Percentiles rank a stretch among this genome's conserved stretches.
phyloP scores from a whole-genome alignment of 2,329 filamentous ascomycete genomes.

The Berkeleyomyces basicola region DNA sequence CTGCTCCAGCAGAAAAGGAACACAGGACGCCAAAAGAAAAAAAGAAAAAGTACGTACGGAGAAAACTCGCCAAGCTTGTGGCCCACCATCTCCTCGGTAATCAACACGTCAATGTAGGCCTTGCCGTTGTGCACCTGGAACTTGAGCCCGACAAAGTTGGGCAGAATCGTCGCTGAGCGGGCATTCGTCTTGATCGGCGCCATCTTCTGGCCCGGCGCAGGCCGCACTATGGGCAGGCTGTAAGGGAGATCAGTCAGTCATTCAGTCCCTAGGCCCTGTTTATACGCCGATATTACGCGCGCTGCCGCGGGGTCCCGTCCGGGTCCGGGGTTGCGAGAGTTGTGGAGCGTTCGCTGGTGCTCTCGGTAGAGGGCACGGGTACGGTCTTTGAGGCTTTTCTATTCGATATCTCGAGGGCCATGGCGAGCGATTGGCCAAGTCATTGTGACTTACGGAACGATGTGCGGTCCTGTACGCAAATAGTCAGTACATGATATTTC shows the following conservation, averaged over 20 bases:
- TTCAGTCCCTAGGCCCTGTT: neutral
- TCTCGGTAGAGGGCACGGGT: too few relatives aligned
- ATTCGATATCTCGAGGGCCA: too few relatives aligned
- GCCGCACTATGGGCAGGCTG: constrained; percentile 48
- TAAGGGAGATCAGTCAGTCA: neutral
- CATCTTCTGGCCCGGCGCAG: constrained; percentile 42
- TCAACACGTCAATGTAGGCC: constrained; percentile 61
- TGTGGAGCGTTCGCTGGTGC: neutral
- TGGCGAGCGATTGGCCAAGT: neutral
- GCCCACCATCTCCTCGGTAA: constrained; percentile 93
- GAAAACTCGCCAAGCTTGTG: constrained; percentile 90
- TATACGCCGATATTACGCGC: neutral
- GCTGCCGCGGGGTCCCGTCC: neutral
- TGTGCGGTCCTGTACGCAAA: constrained; percentile 28
- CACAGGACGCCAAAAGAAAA: too few relatives aligned
- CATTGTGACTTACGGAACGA: constrained; percentile 32
- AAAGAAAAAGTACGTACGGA: constrained; percentile 40
- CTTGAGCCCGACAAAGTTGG: constrained; percentile 76
- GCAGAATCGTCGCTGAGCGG: constrained; percentile 73
- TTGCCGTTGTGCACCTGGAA: constrained; percentile 92
- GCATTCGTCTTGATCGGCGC: constrained; percentile 74
- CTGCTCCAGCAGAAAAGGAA: neutral
- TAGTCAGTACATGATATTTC: constrained; percentile 14
- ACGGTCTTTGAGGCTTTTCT: too few relatives aligned
- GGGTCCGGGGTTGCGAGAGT: neutral